Evolutionary conservation across 345 rosid species (phyloP).

Genomic region (Microcos paniculata): DNA sequence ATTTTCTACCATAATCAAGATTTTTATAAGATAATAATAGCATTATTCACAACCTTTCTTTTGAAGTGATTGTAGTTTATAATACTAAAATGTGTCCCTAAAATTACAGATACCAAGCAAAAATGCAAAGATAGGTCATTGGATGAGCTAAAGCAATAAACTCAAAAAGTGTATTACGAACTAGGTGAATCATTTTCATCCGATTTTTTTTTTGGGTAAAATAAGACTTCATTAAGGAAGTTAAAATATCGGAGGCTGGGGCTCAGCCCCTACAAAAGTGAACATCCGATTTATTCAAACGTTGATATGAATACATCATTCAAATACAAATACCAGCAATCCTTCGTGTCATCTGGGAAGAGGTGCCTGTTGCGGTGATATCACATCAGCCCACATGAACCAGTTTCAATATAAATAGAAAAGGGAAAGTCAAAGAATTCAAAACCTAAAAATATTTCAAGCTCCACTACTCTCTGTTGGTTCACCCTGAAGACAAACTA

Average conservation of each 20-base stretch:
- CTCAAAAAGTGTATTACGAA: neutral
- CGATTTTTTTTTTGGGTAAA: too few relatives aligned
- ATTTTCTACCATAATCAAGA: too few relatives aligned
- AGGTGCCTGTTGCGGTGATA: constrained; percentile 2
- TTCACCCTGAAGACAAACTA: constrained; percentile 43
- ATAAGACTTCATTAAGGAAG: too few relatives aligned
- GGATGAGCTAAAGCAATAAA: neutral
- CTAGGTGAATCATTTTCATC: constrained; percentile 11
- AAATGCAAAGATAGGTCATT: too few relatives aligned
- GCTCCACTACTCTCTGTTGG: constrained; percentile 31
- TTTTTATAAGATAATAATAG: too few relatives aligned
- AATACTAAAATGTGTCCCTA: too few relatives aligned
- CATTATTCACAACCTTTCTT: too few relatives aligned
- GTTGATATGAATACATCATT: constrained; percentile 29
- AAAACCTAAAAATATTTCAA: constrained; percentile 27
- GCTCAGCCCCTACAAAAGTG: too few relatives aligned
- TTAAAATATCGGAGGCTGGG: too few relatives aligned
- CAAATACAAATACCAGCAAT: constrained; percentile 28
- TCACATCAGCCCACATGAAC: constrained; percentile 23
- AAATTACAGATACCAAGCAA: too few relatives aligned
- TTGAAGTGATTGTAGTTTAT: too few relatives aligned
- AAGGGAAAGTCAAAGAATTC: constrained; percentile 15
- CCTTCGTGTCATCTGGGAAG: constrained; percentile 14
- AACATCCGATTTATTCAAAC: constrained; percentile 35
- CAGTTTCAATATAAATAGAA: constrained; percentile 23